phyloP scores from a whole-genome alignment of 208 protist genomes.

The Acanthamoeba sp. region DNA sequence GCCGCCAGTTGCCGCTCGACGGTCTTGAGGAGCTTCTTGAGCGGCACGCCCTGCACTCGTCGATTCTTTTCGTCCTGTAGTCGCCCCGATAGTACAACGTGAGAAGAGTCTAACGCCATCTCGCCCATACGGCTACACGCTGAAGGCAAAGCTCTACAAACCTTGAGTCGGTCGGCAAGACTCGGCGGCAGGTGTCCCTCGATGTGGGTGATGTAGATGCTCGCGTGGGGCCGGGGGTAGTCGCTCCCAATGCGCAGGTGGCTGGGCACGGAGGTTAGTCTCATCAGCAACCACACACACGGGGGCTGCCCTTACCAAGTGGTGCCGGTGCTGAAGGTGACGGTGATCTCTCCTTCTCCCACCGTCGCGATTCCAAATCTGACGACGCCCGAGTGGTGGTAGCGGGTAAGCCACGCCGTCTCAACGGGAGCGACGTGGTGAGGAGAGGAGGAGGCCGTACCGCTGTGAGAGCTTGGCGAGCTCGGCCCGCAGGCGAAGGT shows the following conservation, averaged over 20 bases:
- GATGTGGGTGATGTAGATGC: slow-evolving; percentile 26
- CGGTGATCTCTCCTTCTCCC: neutral
- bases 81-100: too few species aligned
- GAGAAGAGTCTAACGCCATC: too few species aligned
- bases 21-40: slow-evolving; percentile 58
- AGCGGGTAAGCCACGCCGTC: too few species aligned
- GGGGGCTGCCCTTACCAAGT: neutral
- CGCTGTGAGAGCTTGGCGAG: slow-evolving; percentile 25
- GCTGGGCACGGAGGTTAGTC: neutral
- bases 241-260: neutral
- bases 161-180: slow-evolving; percentile 2
- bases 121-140: too few species aligned
- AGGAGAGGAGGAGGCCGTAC: neutral
- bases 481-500: slow-evolving; percentile 6
- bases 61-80: slow-evolving; percentile 40
- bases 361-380: slow-evolving; percentile 4
- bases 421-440: neutral
- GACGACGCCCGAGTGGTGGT: too few species aligned
- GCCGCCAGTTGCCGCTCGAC: neutral
- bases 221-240: slow-evolving; percentile 29
- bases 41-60: slow-evolving; percentile 7
- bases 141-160: too few species aligned
- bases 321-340: slow-evolving; percentile 25
- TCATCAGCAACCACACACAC: too few species aligned
- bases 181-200: neutral